Evolutionary conservation across 2,329 filamentous ascomycete genomes (phyloP), one percentile per base, ranked within the genome.

Genomic region (Arthrocladium fulminans): DNA sequence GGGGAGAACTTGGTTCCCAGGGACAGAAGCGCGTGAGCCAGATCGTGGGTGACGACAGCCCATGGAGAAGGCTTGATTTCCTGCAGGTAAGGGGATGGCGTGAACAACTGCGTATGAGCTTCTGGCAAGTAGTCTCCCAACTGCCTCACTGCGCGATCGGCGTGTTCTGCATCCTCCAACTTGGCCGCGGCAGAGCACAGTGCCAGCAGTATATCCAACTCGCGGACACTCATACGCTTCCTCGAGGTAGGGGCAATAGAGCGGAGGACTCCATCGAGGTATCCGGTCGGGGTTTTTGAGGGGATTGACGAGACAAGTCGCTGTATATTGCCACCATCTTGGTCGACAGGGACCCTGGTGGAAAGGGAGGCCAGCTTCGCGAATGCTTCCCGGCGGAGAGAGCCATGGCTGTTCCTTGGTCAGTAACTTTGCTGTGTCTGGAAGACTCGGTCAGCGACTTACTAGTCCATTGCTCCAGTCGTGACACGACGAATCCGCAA

Each of bases 121-220:
- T 96, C 87, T 57, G 88, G 80, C 10, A 97, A 77, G 65, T 97
- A 97, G 3, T 84, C 84, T 6, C 82, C 77, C 34, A 98, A 71
- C 57, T 94, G 88, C 27, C 76, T 73, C n/a, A 83, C 78, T 32
- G 98, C 78, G 59, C 81, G 84, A 59, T 86, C 80, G 23, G 88
- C 89, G 61, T 85, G 84, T 52, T 86, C 79, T 35, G 72, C 66
- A 39, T 80, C 81, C 45, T 81, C 75, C 22, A 97, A 75, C 20
- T 80, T 76, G 3, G 88, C 84, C 2, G 89, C 87, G 46, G 90
- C 87, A 68, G 89, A 90, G 73, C 90, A 97, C 22, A 98, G 75
- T 37, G 92, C 88, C 22, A 97, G 71, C 22, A 98, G 76, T 46
- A 94, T 86, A 65, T 98, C 90, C 57, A 95, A 83, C 72, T 98